Percentiles rank a stretch among this genome's conserved stretches.
Conservation (phyloP, 441 rosid genomes). For the Jatropha podagrica region DNA sequence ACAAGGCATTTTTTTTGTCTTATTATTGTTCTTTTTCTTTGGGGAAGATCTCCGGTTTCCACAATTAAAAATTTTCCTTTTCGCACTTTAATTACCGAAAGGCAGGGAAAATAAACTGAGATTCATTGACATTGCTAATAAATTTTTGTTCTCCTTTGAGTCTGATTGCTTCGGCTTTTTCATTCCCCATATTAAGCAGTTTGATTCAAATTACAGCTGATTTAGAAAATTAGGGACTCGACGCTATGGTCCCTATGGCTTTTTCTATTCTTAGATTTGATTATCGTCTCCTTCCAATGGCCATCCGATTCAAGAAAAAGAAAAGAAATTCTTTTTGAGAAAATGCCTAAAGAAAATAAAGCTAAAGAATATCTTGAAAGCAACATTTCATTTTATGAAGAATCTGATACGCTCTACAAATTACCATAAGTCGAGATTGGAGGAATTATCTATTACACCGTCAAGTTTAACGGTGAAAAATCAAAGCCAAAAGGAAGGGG, state of each 20-base stretch:
- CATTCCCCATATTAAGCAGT: not conserved
- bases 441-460: slow-evolving; percentile 8
- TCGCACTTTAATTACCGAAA: no score
- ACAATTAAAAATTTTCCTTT: no score
- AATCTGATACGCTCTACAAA: slow-evolving; percentile 31
- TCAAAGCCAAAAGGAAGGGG: not conserved
- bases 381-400: slow-evolving; percentile 19
- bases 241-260: not conserved
- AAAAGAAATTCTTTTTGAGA: not conserved
- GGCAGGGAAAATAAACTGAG: not conserved
- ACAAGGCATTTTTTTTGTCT: slow-evolving; percentile 10
- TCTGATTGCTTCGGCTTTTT: not conserved
- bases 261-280: not conserved
- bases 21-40: not conserved
- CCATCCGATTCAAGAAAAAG: not conserved
- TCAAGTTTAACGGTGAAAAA: slow-evolving; percentile 2
- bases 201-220: not conserved
- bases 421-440: not conserved
- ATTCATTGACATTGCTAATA: not conserved
- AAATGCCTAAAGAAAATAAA: slow-evolving; percentile 2
- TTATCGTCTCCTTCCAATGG: not conserved
- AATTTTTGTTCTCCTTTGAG: no score
- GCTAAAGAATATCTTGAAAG: slow-evolving; percentile 24
- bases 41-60: not conserved
- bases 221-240: not conserved